Base-by-base conservation (phyloP, 148 eudicot species). In the Camellia sinensis region DNA sequence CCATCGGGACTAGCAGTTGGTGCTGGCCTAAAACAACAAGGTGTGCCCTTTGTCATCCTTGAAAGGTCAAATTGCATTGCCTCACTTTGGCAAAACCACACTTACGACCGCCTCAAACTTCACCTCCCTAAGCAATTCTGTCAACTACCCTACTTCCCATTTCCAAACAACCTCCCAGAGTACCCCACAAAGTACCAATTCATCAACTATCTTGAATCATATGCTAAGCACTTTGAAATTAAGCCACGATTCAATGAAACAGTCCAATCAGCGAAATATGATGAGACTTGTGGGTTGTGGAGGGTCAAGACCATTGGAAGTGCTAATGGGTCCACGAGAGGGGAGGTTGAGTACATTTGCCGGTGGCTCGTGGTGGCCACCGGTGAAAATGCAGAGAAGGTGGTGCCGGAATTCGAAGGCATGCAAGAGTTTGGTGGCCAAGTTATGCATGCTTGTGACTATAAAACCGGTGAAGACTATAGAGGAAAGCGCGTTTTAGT, bases 291-390 rank as follows among this genome's bases (percentile, higher is more conserved):
- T 61, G 92, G 97, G 2, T 80, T 92, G 9, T 94, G 89, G 89
- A 52, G 89, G 22, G 83, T 84, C 13, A 83, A 48, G 74, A 84
- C 84, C 8, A 67, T 44, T 1, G 59, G 22, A 53, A 48, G 52
- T 14, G 12, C 41, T 4, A 61, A 77, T 41, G 80, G 71, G 68
- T 73, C 64, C 45, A 46, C 6, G 19, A 76, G 7, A 71, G 82
- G 54, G 1, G 91, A 92, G 52, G 88, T 87, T 43, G 98, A 94
- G 88, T 94, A 94, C 75, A 90, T 94, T 3, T 92, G 95, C 59
- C 81, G 89, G 73, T 94, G 97, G 98, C 89, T 94, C 50, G 98
- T 94, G 79, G 97, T 92, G 79, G 98, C 98, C 19, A 90, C 97
- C 0, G 98, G 98, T 0, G 98, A 94, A 60, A 94, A 94, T 83